These are phyloP conservation scores for Globisporangium heterothallicum DNA, from an alignment of 352 stramenopile genomes.

Conservation along the genomic window DNA sequence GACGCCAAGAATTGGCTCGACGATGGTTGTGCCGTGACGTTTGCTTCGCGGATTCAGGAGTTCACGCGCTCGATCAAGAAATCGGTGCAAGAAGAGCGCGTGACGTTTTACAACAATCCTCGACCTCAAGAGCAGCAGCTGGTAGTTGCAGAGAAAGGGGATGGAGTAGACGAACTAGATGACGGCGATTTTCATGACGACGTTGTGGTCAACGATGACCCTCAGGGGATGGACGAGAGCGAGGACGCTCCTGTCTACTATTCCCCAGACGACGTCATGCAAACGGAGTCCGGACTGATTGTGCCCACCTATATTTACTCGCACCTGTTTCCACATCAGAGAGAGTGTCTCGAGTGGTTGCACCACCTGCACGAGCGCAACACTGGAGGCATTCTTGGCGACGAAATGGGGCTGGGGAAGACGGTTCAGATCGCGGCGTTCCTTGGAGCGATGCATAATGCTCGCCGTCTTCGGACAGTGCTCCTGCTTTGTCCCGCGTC, in stretches of 20 bases:
- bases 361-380: slow-evolving; percentile 94
- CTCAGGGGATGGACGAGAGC: neutral
- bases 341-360: slow-evolving; percentile 95
- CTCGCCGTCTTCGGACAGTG: slow-evolving; percentile 54
- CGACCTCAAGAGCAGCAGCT: neutral
- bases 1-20: slow-evolving; percentile 28
- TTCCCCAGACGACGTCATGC: slow-evolving; percentile 37
- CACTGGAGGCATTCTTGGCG: slow-evolving; percentile 95
- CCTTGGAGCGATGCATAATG: slow-evolving; percentile 63
- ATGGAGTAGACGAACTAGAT: slow-evolving; percentile 16
- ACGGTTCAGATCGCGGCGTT: slow-evolving; percentile 92
- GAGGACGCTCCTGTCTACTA: slow-evolving; percentile 37
- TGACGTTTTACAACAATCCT: slow-evolving; percentile 48
- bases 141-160: slow-evolving; percentile 7
- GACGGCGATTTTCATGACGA: slow-evolving; percentile 37
- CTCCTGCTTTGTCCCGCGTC: slow-evolving; percentile 95
- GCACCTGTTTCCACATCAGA: slow-evolving; percentile 92
- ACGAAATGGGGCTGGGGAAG: slow-evolving; percentile 97
- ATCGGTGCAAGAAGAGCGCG: slow-evolving; percentile 16
- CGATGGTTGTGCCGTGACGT: slow-evolving; percentile 26
- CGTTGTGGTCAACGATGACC: neutral
- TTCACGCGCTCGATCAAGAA: slow-evolving; percentile 23
- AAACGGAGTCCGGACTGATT: slow-evolving; percentile 61
- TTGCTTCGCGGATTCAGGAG: slow-evolving; percentile 21
- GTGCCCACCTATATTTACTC: slow-evolving; percentile 69